phyloP scores from a whole-genome alignment of 1,284 basidiomycete genomes.

The Cronartium quercuum region DNA sequence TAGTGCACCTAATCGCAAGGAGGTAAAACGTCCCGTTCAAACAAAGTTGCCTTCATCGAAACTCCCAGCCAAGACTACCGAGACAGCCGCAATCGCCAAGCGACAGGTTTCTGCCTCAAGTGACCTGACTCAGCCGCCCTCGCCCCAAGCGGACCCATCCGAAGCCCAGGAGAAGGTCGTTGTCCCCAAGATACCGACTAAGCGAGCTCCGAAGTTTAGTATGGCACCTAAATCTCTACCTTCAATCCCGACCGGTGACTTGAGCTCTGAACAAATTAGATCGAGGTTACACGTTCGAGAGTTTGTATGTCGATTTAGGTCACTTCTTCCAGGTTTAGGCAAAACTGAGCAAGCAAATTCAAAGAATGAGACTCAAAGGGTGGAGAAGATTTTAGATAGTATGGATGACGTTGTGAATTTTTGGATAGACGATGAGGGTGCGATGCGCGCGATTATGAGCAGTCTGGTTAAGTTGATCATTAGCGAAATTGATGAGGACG shows the following conservation, averaged over 20 bases:
- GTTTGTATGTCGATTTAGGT: slow-evolving; percentile 34
- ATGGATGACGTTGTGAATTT: slow-evolving; percentile 39
- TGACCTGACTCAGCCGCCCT: neutral
- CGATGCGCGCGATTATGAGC: slow-evolving; percentile 30
- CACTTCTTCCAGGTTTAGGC: slow-evolving; percentile 34
- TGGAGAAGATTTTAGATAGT: slow-evolving; percentile 33
- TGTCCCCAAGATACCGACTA: slow-evolving; percentile 5
- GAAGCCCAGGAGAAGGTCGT: neutral
- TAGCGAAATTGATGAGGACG: neutral
- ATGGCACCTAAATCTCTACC: slow-evolving; percentile 3
- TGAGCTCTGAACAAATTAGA: slow-evolving; percentile 25
- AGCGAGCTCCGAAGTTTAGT: slow-evolving; percentile 20
- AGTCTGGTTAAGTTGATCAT: slow-evolving; percentile 23
- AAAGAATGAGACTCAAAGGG: slow-evolving; percentile 27
- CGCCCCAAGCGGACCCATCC: neutral
- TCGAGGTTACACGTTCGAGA: slow-evolving; percentile 24
- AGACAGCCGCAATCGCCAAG: neutral
- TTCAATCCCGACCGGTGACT: slow-evolving; percentile 18
- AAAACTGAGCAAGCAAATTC: neutral
- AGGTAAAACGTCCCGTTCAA: neutral
- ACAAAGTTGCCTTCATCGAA: neutral
- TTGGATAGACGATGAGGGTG: slow-evolving; percentile 40
- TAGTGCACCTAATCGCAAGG: neutral
- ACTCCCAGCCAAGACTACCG: neutral
- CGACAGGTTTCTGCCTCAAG: neutral